A percentile compares a stretch with the other conserved stretches of the same genome.
phyloP scores from a whole-genome alignment of 768 basidiomycete genomes.

The Termitomyces sp. region DNA sequence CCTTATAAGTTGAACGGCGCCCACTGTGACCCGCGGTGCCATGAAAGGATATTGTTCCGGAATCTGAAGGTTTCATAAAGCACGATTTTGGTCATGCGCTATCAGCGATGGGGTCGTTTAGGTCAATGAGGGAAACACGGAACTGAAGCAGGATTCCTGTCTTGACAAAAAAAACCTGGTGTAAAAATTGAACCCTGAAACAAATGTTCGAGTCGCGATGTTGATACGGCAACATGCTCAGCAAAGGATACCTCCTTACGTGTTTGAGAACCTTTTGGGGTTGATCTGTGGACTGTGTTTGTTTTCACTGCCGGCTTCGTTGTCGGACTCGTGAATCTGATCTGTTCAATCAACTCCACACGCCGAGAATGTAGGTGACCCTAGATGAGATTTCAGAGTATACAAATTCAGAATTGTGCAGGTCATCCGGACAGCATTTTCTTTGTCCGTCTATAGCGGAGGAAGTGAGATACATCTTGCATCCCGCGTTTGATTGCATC shows the following conservation, averaged over 20 bases:
- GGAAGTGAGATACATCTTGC: background rate
- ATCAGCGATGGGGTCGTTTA: slow-evolving; percentile 49
- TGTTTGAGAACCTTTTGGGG: background rate
- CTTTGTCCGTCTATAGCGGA: background rate
- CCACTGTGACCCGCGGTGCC: background rate
- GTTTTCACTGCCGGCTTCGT: background rate
- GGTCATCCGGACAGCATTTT: background rate
- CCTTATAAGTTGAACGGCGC: background rate
- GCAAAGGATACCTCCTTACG: slow-evolving; percentile 11
- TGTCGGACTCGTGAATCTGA: background rate
- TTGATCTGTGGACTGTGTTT: too few relatives aligned
- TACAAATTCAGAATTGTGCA: background rate
- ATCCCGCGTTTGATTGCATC: background rate
- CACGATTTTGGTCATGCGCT: slow-evolving; percentile 61
- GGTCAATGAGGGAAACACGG: background rate
- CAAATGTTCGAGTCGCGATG: background rate
- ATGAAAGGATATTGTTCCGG: slow-evolving; percentile 60
- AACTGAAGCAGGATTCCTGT: background rate
- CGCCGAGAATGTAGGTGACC: background rate
- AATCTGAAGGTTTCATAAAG: slow-evolving; percentile 55
- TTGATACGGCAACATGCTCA: background rate
- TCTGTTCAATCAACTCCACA: background rate
- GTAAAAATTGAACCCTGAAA: background rate
- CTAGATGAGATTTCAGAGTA: background rate
- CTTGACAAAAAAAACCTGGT: background rate